These are phyloP conservation scores for Hygrocybe coccinea DNA, from an alignment of 768 basidiomycete species.

Conservation along the genomic window DNA sequence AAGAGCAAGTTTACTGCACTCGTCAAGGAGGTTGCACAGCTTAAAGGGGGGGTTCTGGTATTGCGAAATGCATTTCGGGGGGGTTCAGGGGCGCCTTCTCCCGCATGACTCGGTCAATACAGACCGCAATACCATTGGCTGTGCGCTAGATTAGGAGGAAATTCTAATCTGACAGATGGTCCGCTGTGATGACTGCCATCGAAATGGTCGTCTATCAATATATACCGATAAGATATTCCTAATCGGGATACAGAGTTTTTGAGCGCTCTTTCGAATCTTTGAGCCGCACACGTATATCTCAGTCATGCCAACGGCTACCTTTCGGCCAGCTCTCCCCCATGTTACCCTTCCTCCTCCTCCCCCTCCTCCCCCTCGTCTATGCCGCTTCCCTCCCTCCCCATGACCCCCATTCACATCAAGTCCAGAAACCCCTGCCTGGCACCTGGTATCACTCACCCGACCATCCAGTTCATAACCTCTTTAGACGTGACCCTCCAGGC, in stretches of 20 bases:
- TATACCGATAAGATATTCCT: no score
- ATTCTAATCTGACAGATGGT: no score
- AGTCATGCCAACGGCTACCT: neutral
- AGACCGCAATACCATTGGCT: neutral
- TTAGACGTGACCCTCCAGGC: slow-evolving; percentile 45
- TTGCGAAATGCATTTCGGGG: slow-evolving; percentile 42
- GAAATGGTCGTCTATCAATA: no score
- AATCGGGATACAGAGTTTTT: no score
- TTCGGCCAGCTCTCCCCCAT: slow-evolving; percentile 10
- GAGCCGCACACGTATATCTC: neutral
- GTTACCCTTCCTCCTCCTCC: slow-evolving; percentile 20
- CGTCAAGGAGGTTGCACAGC: slow-evolving; percentile 72
- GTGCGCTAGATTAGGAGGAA: neutral
- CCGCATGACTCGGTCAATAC: slow-evolving; percentile 26
- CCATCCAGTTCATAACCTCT: slow-evolving; percentile 59
- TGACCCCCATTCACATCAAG: slow-evolving; percentile 25
- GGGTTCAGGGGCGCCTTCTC: slow-evolving; percentile 32
- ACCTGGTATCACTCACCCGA: slow-evolving; percentile 59
- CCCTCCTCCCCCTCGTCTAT: slow-evolving; percentile 22
- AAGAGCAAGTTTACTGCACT: slow-evolving; percentile 73
- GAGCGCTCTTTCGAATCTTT: neutral
- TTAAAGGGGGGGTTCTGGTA: slow-evolving; percentile 62
- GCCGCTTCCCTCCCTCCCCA: slow-evolving; percentile 24
- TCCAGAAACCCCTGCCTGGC: slow-evolving; percentile 29
- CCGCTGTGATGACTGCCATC: no score